Conservation (phyloP, 352 stramenopile genomes). For the Discostella stelligera region DNA sequence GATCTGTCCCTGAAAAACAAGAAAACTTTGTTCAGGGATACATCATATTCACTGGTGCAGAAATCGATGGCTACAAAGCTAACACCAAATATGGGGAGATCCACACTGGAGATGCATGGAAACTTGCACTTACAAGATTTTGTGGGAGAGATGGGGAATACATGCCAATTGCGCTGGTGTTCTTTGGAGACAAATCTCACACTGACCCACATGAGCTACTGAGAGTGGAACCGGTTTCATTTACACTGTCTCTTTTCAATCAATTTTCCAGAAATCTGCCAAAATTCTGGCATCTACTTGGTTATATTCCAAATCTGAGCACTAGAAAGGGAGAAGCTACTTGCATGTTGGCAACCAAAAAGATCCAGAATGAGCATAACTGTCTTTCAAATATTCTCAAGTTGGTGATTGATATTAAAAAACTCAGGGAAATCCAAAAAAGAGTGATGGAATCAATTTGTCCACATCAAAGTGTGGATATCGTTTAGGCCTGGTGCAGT, state of each 20-base stretch:
- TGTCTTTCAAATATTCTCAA: neutral
- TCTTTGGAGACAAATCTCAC: conserved; percentile 39
- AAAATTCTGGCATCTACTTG: conserved; percentile 17
- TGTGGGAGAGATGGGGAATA: neutral
- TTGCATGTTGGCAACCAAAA: neutral
- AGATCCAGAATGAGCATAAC: neutral
- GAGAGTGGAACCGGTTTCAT: conserved; percentile 8
- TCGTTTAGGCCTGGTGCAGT: no score
- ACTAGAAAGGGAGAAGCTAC: neutral
- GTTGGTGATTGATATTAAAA: no score
- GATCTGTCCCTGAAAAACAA: conserved; percentile 20
- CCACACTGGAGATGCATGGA: conserved; percentile 22
- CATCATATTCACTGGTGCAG: conserved; percentile 26
- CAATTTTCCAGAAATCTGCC: conserved; percentile 5
- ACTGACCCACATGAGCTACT: conserved; percentile 10
- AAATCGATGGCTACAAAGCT: no score
- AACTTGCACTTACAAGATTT: conserved; percentile 3
- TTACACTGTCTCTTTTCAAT: conserved; percentile 10
- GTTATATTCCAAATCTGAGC: conserved; percentile 32
- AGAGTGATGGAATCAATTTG: no score
- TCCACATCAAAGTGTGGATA: no score
- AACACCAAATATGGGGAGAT: conserved; percentile 27
- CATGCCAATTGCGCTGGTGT: conserved; percentile 14
- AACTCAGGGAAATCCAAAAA: no score
- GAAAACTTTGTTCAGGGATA: conserved; percentile 24